Base-by-base conservation (phyloP, 352 stramenopile genomes). In the Globisporangium parvum region DNA sequence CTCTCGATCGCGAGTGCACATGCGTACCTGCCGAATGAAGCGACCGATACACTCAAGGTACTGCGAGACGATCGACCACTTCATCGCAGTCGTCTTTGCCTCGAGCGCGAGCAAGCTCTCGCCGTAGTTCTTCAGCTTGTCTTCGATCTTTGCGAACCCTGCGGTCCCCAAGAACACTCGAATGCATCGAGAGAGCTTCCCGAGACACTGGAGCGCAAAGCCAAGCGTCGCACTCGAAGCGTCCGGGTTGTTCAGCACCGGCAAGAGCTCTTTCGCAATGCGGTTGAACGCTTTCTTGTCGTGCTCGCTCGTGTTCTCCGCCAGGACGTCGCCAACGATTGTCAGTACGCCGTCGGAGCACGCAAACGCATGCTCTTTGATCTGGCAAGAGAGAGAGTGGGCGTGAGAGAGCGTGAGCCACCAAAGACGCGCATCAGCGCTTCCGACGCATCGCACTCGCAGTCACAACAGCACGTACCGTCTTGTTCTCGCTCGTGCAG, bases 201-300 rank as follows among this genome's bases (percentile, higher is more conserved):
- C 71, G 0, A 93, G 51, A 9, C 69, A 73, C 53, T 81, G 69
- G 26, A 93, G 55, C n/a, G 72, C 68, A 35, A 91, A 88, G 11
- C 73, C 60, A 23, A 85, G 66, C 24, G 48, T 62, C 1, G 66
- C 63, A 42, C 62, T 69, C 31, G 66, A 52, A 20, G 69, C 65
- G 20, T 66, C 49, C n/a, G 66, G 59, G 52, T 89, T 75, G 18
- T 65, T 86, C 37, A 93, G 52, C 33, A 77, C 59, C 0, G 76
- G 77, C 5, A 93, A 59, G 35, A 89, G 57, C 20, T 91, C 77
- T 45, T 91, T 90, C 28, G 91, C 50, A 42, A 93, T 75, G 40
- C 75, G 80, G 46, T 91, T 87, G 42, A 91, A 57, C 12, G 65
- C 65, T 46, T 86, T 88, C 53, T 91, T 93, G 24, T 70, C 68